These are phyloP conservation scores for Tardiomyces digboiensis DNA, from an alignment of 1,139 yeast species.

Conservation along the genomic window DNA sequence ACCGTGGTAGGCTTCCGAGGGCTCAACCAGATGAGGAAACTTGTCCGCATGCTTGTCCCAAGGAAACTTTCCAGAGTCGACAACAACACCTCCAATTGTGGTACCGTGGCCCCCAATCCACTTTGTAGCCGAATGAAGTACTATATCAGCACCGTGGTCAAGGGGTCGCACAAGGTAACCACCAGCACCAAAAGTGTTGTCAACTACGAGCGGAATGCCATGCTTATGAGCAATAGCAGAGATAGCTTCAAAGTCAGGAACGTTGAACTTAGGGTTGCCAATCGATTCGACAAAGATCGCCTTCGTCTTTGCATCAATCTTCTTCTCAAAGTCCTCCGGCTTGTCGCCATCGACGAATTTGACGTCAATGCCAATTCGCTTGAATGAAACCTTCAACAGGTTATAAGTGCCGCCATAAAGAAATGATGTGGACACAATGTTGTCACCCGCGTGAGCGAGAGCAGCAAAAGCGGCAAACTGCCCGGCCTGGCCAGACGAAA, in stretches of 20 bases:
- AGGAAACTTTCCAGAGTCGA: constrained; percentile 89
- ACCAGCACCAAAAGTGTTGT: constrained; percentile 97
- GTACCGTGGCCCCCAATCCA: constrained; percentile 99
- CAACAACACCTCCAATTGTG: constrained; percentile 85
- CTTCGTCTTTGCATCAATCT: constrained; percentile 77
- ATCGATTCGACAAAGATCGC: constrained; percentile 86
- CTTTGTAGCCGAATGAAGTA: constrained; percentile 87
- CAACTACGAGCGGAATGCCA: constrained; percentile 89
- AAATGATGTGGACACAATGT: constrained; percentile 78
- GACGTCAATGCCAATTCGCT: constrained; percentile 76
- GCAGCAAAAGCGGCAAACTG: constrained; percentile 79
- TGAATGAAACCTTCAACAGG: constrained; percentile 88
- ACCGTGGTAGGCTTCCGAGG: constrained; percentile 93
- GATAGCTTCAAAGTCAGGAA: constrained; percentile 82
- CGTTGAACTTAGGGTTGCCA: constrained; percentile 90
- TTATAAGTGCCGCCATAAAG: constrained; percentile 96
- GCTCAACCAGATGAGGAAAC: constrained; percentile 84
- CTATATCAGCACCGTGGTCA: constrained; percentile 82
- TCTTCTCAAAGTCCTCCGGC: constrained; percentile 57
- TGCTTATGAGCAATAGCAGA: constrained; percentile 73
- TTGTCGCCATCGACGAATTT: constrained; percentile 70
- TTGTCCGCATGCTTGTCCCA: constrained; percentile 77
- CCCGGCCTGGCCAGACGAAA: constrained; percentile 93
- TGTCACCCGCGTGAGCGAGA: constrained; percentile 83
- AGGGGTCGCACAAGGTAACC: constrained; percentile 82